A percentile compares a stretch with the other conserved stretches of the same genome.
These are phyloP conservation scores for Exophiala oligosperma DNA, from an alignment of 2,329 filamentous ascomycete species.

Conservation along the genomic window DNA sequence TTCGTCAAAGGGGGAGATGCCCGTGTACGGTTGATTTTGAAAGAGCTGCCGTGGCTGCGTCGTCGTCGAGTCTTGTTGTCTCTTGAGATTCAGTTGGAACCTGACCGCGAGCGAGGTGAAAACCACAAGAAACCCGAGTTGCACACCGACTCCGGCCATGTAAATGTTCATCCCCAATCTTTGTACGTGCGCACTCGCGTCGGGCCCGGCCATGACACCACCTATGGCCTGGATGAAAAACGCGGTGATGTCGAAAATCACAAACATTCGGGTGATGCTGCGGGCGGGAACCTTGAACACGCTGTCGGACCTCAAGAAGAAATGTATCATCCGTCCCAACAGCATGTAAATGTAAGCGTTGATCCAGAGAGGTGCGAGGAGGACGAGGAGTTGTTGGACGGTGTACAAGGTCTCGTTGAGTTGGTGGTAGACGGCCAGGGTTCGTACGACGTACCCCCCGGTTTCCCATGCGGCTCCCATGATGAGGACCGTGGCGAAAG, in stretches of 20 bases:
- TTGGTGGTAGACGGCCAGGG: slow-evolving; percentile 25
- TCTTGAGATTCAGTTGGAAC: slow-evolving; percentile 49
- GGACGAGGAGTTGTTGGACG: slow-evolving; percentile 43
- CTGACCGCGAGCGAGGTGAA: slow-evolving; percentile 51
- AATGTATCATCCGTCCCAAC: slow-evolving; percentile 48
- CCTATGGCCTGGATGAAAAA: slow-evolving; percentile 48
- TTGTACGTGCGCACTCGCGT: slow-evolving; percentile 26
- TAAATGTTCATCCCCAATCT: slow-evolving; percentile 49
- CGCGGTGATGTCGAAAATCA: slow-evolving; percentile 44
- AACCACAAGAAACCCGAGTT: slow-evolving; percentile 52
- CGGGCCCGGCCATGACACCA: slow-evolving; percentile 37
- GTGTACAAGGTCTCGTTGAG: slow-evolving; percentile 27
- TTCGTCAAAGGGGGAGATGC: background rate
- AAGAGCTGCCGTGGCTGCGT: slow-evolving; percentile 5
- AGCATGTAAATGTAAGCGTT: slow-evolving; percentile 52
- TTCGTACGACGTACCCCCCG: slow-evolving; percentile 39
- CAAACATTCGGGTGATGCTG: slow-evolving; percentile 41
- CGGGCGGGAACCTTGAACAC: slow-evolving; percentile 42
- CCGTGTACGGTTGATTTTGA: no score
- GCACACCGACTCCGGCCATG: slow-evolving; percentile 45
- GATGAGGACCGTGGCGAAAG: slow-evolving; percentile 47
- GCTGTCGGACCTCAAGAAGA: slow-evolving; percentile 39
- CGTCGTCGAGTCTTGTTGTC: slow-evolving; percentile 17
- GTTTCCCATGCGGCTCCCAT: slow-evolving; percentile 47
- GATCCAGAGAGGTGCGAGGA: slow-evolving; percentile 49